phyloP scores from a whole-genome alignment of 1,139 yeast genomes.

The Pneumocystis carinii region DNA sequence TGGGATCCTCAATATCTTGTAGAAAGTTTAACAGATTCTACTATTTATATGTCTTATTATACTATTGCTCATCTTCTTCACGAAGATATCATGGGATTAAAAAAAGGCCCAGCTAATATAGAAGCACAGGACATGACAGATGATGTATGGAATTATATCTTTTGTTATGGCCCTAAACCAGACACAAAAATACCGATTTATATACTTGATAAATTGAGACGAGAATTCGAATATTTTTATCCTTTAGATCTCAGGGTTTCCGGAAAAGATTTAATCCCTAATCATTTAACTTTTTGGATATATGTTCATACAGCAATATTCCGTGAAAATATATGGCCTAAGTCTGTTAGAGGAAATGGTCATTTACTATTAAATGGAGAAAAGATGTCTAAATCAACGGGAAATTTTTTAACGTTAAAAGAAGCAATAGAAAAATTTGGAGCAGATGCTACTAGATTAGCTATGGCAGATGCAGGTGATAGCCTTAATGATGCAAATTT shows the following conservation, averaged over 20 bases:
- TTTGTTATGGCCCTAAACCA: slow-evolving; percentile 50
- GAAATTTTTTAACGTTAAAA: slow-evolving; percentile 85
- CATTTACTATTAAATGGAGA: slow-evolving; percentile 89
- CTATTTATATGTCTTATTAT: slow-evolving; percentile 90
- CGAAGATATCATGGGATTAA: slow-evolving; percentile 69
- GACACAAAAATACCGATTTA: slow-evolving; percentile 43
- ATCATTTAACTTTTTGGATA: slow-evolving; percentile 90
- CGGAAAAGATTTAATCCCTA: slow-evolving; percentile 94
- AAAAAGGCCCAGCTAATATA: slow-evolving; percentile 56
- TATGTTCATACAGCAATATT: slow-evolving; percentile 86
- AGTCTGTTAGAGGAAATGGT: slow-evolving; percentile 87
- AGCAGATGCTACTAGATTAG: slow-evolving; percentile 95
- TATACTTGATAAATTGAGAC: slow-evolving; percentile 59
- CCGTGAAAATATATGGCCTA: slow-evolving; percentile 86
- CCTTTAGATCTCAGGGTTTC: slow-evolving; percentile 84
- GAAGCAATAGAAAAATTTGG: slow-evolving; percentile 81
- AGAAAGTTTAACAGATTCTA: slow-evolving; percentile 91
- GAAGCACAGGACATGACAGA: slow-evolving; percentile 78
- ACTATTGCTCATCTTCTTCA: slow-evolving; percentile 82
- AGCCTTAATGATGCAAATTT: slow-evolving; percentile 94
- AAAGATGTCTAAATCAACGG: slow-evolving; percentile 96
- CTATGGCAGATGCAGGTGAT: slow-evolving; percentile 98
- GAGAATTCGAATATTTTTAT: slow-evolving; percentile 90
- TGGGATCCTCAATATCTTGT: slow-evolving; percentile 93
- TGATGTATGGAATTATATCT: slow-evolving; percentile 84